A percentile compares a stretch with the other conserved stretches of the same genome.
These are phyloP conservation scores for Byssochlamys sp. DNA, from an alignment of 2,329 filamentous ascomycete genomes.

Conservation along the genomic window DNA sequence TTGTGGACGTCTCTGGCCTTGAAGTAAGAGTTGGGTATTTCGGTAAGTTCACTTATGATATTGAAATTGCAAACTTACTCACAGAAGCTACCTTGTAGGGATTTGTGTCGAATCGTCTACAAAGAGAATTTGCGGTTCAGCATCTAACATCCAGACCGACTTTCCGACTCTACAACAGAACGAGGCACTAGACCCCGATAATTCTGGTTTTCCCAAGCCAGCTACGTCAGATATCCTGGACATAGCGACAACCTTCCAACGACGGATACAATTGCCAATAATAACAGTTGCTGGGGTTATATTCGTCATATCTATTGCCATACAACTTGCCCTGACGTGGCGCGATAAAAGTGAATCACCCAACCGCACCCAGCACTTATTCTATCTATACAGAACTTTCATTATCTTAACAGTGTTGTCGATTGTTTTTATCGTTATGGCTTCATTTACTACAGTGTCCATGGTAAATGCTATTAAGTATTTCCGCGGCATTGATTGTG, in stretches of 20 bases:
- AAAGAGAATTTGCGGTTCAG: background rate
- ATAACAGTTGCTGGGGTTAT: background rate
- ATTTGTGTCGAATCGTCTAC: background rate
- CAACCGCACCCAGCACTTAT: background rate
- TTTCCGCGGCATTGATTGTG: too few species aligned
- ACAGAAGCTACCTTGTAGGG: background rate
- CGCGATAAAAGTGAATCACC: background rate
- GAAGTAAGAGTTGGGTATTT: background rate
- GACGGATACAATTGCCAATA: background rate
- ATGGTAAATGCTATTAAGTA: background rate
- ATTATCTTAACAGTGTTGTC: too few species aligned
- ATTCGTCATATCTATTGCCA: background rate
- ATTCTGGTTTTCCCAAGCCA: background rate
- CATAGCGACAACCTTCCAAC: background rate
- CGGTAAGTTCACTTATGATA: background rate
- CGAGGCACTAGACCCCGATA: background rate
- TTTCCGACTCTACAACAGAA: background rate
- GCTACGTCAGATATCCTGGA: background rate
- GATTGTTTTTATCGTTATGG: too few species aligned
- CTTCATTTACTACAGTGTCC: background rate
- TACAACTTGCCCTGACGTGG: background rate
- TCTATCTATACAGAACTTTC: background rate
- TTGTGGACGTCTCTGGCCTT: background rate
- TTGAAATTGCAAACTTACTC: background rate
- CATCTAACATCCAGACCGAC: background rate